Percentiles rank a stretch among this genome's conserved stretches.
These are phyloP conservation scores for Populus hybrid DNA, from an alignment of 441 rosid genomes.

Conservation along the genomic window DNA sequence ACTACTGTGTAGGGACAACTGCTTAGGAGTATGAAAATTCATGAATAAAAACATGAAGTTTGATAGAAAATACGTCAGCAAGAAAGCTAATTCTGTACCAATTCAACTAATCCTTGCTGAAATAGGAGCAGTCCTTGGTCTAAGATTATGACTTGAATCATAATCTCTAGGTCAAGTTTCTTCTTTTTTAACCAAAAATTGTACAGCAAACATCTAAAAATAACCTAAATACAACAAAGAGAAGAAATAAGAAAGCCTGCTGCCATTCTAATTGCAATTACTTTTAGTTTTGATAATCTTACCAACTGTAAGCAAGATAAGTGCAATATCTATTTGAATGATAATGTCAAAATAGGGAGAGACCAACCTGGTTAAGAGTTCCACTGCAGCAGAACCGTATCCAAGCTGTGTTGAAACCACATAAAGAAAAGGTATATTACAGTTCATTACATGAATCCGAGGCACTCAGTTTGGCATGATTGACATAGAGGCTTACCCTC, in stretches of 20 bases:
- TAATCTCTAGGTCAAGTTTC: neutral
- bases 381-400: conserved; percentile 96
- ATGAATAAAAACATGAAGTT: neutral
- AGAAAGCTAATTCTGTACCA: neutral
- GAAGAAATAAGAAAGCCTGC: neutral
- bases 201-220: neutral
- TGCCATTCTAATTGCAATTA: neutral
- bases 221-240: neutral
- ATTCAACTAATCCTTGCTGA: neutral
- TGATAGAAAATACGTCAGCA: neutral
- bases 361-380: conserved; percentile 69
- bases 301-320: neutral
- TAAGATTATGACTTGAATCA: neutral
- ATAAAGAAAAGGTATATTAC: conserved; percentile 13
- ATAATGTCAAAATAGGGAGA: conserved; percentile 17
- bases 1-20: neutral
- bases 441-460: conserved; percentile 12
- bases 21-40: neutral
- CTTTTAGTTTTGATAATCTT: neutral
- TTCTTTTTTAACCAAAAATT: neutral
- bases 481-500: conserved; percentile 52
- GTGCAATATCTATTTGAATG: neutral
- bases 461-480: neutral
- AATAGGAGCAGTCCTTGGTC: neutral
- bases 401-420: conserved; percentile 67